Conservation (phyloP, 108 stramenopile genomes). For the Aurantiochytrium sp. region DNA sequence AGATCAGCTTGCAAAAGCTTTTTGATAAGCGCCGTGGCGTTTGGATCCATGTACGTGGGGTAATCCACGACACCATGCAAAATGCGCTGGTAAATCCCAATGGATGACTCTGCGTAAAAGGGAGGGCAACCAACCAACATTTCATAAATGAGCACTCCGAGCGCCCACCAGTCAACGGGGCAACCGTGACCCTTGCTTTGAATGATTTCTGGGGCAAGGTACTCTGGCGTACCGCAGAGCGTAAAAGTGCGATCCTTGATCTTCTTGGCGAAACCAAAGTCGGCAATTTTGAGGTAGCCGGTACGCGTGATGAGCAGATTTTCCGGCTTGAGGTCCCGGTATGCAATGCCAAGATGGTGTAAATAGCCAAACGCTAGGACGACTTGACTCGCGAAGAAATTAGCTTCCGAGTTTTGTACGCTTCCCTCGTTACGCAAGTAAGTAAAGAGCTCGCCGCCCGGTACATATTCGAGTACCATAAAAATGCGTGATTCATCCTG, state of each 20-base stretch:
- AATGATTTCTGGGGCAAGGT: constrained; percentile 74
- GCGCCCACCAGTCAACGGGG: constrained; percentile 55
- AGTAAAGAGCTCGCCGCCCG: constrained; percentile 66
- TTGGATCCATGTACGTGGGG: constrained; percentile 57
- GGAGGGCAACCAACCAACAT: constrained; percentile 39
- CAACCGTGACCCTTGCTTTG: constrained; percentile 48
- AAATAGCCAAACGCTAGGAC: neutral
- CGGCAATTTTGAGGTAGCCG: constrained; percentile 27
- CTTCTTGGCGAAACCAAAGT: constrained; percentile 39
- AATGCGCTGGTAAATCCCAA: constrained; percentile 67
- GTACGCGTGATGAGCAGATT: constrained; percentile 20
- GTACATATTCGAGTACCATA: constrained; percentile 81
- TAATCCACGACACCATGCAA: constrained; percentile 62
- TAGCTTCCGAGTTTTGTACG: constrained; percentile 47
- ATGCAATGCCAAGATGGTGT: constrained; percentile 15
- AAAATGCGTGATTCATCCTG: constrained; percentile 77
- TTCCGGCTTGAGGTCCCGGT: constrained; percentile 33
- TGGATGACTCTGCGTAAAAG: constrained; percentile 50
- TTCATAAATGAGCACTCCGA: constrained; percentile 53
- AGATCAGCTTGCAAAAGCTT: constrained; percentile 62
- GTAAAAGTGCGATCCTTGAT: constrained; percentile 48
- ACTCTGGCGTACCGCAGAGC: constrained; percentile 58
- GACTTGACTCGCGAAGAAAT: neutral
- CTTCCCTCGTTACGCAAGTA: constrained; percentile 53
- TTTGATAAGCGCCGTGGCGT: constrained; percentile 63